A percentile compares a stretch with the other conserved stretches of the same genome.
Evolutionary conservation across 192 early-diverging fungal species (phyloP).

Genomic region (Umbelopsis ramanniana): DNA sequence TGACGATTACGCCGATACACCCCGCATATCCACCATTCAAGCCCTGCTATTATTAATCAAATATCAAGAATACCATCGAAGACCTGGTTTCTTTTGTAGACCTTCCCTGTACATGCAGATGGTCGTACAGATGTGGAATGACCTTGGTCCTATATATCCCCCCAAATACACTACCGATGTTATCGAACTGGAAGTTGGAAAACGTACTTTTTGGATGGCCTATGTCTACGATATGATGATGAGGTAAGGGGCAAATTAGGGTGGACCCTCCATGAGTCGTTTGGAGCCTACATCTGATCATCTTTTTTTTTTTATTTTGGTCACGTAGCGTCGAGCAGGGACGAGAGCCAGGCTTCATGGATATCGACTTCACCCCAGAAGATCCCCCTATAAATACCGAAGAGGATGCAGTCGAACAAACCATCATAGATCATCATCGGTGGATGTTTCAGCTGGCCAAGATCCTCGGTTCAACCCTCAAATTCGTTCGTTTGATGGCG

Average conservation of each 20-base stretch:
- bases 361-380: constrained; percentile 27
- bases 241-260: constrained; percentile 23
- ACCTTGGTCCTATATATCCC: constrained; percentile 23
- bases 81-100: constrained; percentile 58
- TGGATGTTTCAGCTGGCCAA: constrained; percentile 7
- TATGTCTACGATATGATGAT: constrained; percentile 39
- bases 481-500: background rate
- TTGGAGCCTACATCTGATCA: background rate
- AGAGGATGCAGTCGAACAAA: constrained; percentile 22
- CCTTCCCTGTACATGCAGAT: constrained; percentile 51
- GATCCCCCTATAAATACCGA: constrained; percentile 24
- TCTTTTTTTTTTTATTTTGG: background rate
- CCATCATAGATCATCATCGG: constrained; percentile 15
- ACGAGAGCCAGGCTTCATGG: constrained; percentile 21
- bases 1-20: constrained; percentile 54
- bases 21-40: constrained; percentile 58
- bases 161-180: background rate
- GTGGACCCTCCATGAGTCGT: too few species aligned
- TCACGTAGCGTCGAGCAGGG: constrained; percentile 35
- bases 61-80: constrained; percentile 55
- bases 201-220: constrained; percentile 36
- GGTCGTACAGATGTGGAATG: constrained; percentile 30
- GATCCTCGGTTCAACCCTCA: constrained; percentile 10
- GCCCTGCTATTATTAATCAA: constrained; percentile 54
- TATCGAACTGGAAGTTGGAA: constrained; percentile 23